Evolutionary conservation across 2,329 filamentous ascomycete species (phyloP).

Genomic region (Fusarium nematophilum): DNA sequence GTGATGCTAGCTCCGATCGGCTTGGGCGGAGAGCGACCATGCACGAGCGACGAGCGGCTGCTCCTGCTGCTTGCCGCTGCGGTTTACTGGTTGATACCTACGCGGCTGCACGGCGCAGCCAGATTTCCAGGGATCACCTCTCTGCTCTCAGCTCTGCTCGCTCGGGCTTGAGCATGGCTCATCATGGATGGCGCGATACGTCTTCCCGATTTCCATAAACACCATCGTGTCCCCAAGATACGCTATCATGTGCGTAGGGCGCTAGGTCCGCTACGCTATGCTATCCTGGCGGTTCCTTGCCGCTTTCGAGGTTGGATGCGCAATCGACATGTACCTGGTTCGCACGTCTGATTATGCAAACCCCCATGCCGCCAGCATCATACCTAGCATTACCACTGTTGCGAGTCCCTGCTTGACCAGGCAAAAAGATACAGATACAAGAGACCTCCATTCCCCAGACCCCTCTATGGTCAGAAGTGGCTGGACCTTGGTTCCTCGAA

Average conservation of each 20-base stretch:
- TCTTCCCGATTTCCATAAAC: slow-evolving; percentile 14
- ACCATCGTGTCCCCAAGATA: slow-evolving; percentile 4
- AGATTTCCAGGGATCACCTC: slow-evolving; percentile 9
- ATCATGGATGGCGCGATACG: slow-evolving; percentile 27
- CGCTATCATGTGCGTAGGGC: slow-evolving; percentile 27
- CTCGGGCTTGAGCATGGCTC: slow-evolving; percentile 17
- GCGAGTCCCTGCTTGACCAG: slow-evolving; percentile 15
- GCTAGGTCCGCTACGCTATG: slow-evolving; percentile 25
- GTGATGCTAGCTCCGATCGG: slow-evolving; percentile 43
- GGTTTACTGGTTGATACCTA: slow-evolving; percentile 9
- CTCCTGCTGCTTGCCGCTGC: slow-evolving; percentile 1
- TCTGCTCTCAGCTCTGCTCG: background rate
- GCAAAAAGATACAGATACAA: slow-evolving; percentile 26
- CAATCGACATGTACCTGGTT: slow-evolving; percentile 33
- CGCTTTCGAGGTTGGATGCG: slow-evolving; percentile 16
- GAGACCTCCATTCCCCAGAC: slow-evolving; percentile 30
- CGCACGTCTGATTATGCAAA: slow-evolving; percentile 33
- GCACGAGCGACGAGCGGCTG: slow-evolving; percentile 18
- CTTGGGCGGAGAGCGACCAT: slow-evolving; percentile 31
- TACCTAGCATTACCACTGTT: slow-evolving; percentile 4
- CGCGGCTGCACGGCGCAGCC: slow-evolving; percentile 15
- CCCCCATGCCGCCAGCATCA: slow-evolving; percentile 35
- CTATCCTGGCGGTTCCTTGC: slow-evolving; percentile 25
- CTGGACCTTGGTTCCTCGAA: slow-evolving; percentile 17
- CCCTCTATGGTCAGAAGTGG: slow-evolving; percentile 11